phyloP scores from a whole-genome alignment of 2,329 filamentous ascomycete species.

The Clonostachys sp. region DNA sequence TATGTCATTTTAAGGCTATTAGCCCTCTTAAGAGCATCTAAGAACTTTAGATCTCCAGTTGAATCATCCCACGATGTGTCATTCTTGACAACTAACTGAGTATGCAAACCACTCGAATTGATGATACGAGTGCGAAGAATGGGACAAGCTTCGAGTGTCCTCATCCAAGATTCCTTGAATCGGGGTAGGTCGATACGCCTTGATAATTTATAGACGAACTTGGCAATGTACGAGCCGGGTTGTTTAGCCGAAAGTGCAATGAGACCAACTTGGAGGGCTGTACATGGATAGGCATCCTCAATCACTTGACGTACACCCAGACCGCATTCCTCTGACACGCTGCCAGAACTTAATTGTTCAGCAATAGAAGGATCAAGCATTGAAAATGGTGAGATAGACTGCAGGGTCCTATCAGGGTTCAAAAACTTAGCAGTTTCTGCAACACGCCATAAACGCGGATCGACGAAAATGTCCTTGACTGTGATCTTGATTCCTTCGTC shows the following conservation, averaged over 20 bases:
- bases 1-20: slow-evolving; percentile 1
- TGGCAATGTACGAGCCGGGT: slow-evolving; percentile 10
- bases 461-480: slow-evolving; percentile 29
- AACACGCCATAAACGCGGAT: neutral
- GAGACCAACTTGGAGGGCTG: slow-evolving; percentile 27
- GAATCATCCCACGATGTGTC: slow-evolving; percentile 2
- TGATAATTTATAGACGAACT: slow-evolving; percentile 7
- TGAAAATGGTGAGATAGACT: too few relatives aligned
- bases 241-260: slow-evolving; percentile 20
- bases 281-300: slow-evolving; percentile 28
- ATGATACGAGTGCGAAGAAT: slow-evolving; percentile 12
- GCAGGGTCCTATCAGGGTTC: neutral
- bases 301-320: slow-evolving; percentile 1
- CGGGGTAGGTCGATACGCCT: slow-evolving; percentile 1
- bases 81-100: slow-evolving; percentile 2
- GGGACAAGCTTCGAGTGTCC: slow-evolving; percentile 5
- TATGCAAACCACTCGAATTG: slow-evolving; percentile 1
- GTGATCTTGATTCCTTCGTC: slow-evolving; percentile 21
- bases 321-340: too few relatives aligned
- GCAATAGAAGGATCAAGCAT: too few relatives aligned
- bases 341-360: too few relatives aligned
- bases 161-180: slow-evolving; percentile 10
- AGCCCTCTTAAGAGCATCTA: neutral
- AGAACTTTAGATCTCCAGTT: neutral
- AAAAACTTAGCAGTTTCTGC: neutral